phyloP scores from a whole-genome alignment of 2,329 filamentous ascomycete species.

The Rhinocladiella mackenziei region DNA sequence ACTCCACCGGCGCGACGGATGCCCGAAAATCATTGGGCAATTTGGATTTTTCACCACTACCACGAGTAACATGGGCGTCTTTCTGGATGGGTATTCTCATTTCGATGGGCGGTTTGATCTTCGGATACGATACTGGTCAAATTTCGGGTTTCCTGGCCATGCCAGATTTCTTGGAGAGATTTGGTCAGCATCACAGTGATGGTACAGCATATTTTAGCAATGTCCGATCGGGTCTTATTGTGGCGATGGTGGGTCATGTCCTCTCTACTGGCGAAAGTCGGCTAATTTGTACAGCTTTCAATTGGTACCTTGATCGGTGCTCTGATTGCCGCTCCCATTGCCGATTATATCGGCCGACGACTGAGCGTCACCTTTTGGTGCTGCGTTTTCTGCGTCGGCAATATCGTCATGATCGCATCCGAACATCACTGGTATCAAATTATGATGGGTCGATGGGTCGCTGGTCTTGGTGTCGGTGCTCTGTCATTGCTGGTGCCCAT shows the following conservation, averaged over 20 bases:
- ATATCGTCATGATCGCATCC: slow-evolving; percentile 44
- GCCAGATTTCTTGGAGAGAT: slow-evolving; percentile 40
- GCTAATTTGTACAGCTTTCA: slow-evolving; percentile 51
- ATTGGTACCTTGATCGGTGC: slow-evolving; percentile 69
- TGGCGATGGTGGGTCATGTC: slow-evolving; percentile 36
- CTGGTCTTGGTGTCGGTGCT: slow-evolving; percentile 44
- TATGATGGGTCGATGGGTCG: slow-evolving; percentile 48
- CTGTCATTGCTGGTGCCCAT: slow-evolving; percentile 44
- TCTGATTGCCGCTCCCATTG: slow-evolving; percentile 51
- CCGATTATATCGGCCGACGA: slow-evolving; percentile 43
- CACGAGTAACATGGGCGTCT: slow-evolving; percentile 37
- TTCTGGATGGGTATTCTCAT: slow-evolving; percentile 43
- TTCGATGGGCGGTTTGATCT: slow-evolving; percentile 45
- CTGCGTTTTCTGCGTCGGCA: slow-evolving; percentile 38
- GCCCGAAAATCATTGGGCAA: slow-evolving; percentile 24
- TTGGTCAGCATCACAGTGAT: slow-evolving; percentile 37
- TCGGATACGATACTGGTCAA: slow-evolving; percentile 44
- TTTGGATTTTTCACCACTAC: slow-evolving; percentile 30
- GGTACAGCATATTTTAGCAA: slow-evolving; percentile 42
- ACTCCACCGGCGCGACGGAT: slow-evolving; percentile 17
- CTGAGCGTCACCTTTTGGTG: slow-evolving; percentile 42
- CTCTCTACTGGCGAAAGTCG: background rate
- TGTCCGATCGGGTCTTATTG: slow-evolving; percentile 42
- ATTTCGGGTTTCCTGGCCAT: slow-evolving; percentile 45
- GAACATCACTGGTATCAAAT: slow-evolving; percentile 64